Evolutionary conservation across 2,329 filamentous ascomycete genomes (phyloP), one percentile per base, ranked within the genome.

Genomic region (Arthrobotrys sinensis): DNA sequence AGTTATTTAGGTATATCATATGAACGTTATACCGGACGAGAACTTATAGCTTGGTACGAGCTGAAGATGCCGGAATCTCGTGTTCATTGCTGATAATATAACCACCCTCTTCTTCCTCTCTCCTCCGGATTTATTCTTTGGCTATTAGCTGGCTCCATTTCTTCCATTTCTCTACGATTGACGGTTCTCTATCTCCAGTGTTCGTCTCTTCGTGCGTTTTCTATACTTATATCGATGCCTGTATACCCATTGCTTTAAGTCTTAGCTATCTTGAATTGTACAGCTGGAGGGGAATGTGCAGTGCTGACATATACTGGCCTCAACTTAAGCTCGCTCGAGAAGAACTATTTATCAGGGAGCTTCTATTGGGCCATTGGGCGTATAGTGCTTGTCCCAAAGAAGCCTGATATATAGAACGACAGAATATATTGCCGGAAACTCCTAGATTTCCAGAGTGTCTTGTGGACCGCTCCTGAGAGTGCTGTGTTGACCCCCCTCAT

Each of bases 101-200:
- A 57, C 34, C 38, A 38, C 32, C 52, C 16, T 53, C 6, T 57
- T n/a, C 14, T n/a, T 6, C 40, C 12, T 16, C 28, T 32, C 38
- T 34, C 34, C 32, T 6, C 38, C 32, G 12, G 24, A 52, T 0
- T 10, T 11, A 34, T n/a, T 7, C 7, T 6, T 14, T 21, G 12
- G 34, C 16, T 21, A n/a, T 19, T 6, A n/a, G 14, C 24, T 3
- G 32, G 28, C 19, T 24, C 53, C 21, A 3, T 60, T 2, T 60
- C 11, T 43, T 60, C 19, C 28, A 32, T 40, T 43, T n/a, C 52
- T 57, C 52, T 38, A 38, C 32, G 52, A 57, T 57, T 38, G 52
- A 21, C 34, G 34, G 14, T 7, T 34, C n/a, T 1, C 28, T 53
- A 36, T 34, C 14, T 1, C 28, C 16, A 14, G 2, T 34, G 45